Evolutionary conservation across 2,329 filamentous ascomycete genomes (phyloP).

Genomic region (Fusarium sp.): DNA sequence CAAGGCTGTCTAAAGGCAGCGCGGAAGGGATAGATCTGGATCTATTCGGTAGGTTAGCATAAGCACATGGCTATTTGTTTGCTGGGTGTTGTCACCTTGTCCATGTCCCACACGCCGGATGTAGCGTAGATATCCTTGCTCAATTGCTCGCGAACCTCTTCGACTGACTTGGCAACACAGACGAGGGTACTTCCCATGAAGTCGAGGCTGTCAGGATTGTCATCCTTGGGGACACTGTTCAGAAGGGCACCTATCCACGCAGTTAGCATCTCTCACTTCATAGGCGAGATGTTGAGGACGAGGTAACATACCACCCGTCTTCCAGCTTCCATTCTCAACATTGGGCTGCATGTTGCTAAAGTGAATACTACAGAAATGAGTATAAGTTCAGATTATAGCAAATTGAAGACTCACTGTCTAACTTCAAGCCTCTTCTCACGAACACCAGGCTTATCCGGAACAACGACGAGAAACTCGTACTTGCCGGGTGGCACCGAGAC

Average conservation of each 20-base stretch:
- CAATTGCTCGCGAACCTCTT: conserved; percentile 72
- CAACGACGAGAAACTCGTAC: conserved; percentile 72
- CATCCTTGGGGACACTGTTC: conserved; percentile 69
- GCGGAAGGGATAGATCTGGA: conserved; percentile 60
- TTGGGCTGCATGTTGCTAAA: conserved; percentile 62
- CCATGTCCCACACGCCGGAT: conserved; percentile 80
- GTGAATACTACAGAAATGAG: conserved; percentile 52
- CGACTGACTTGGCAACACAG: conserved; percentile 68
- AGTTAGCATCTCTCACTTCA: neutral
- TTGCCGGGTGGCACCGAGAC: conserved; percentile 46
- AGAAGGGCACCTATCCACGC: conserved; percentile 66
- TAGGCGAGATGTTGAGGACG: neutral
- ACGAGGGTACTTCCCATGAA: conserved; percentile 80
- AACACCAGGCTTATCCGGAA: conserved; percentile 70
- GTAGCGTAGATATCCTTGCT: conserved; percentile 75
- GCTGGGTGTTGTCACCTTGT: conserved; percentile 58
- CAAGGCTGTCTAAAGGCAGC: conserved; percentile 51
- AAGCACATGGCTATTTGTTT: neutral
- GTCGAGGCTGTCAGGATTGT: conserved; percentile 64
- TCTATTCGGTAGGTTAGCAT: conserved; percentile 44
- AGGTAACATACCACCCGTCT: conserved; percentile 67
- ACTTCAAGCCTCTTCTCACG: conserved; percentile 68
- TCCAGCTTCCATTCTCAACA: conserved; percentile 63
- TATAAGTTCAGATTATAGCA: conserved; percentile 8
- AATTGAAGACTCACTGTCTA: conserved; percentile 56